Conservation (phyloP, 345 rosid species). For the Eucalyptus sp. region DNA sequence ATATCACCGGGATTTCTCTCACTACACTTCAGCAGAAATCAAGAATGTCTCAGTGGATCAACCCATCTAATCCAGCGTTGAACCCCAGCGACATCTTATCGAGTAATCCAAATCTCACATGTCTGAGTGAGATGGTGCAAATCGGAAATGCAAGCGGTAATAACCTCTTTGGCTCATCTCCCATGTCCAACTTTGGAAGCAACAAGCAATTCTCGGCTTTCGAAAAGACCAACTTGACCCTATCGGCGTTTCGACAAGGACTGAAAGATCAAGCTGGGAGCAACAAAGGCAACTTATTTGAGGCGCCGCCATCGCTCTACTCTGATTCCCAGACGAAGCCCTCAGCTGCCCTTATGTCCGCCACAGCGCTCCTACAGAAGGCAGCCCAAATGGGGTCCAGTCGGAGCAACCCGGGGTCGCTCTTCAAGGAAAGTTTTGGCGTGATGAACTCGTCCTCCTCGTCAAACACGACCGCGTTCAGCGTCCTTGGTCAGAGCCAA, state of each 20-base stretch:
- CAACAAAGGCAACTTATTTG: conserved; percentile 2
- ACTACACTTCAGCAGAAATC: conserved; percentile 7
- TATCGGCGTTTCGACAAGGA: conserved; percentile 43
- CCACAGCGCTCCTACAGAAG: conserved; percentile 87
- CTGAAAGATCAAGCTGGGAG: neutral
- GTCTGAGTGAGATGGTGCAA: conserved; percentile 54
- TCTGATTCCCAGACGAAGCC: conserved; percentile 23
- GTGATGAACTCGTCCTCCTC: conserved; percentile 38
- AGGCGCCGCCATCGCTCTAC: conserved; percentile 15
- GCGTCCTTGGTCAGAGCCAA: conserved; percentile 1
- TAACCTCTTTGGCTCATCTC: conserved; percentile 37
- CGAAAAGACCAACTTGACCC: conserved; percentile 22
- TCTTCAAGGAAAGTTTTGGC: conserved; percentile 20
- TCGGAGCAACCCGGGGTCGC: conserved; percentile 49
- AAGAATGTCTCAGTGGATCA: conserved; percentile 10
- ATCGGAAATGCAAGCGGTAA: conserved; percentile 16
- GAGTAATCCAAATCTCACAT: conserved; percentile 3
- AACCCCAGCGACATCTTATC: neutral
- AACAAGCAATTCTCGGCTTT: neutral
- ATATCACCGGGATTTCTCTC: conserved; percentile 12
- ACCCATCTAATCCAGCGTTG: neutral
- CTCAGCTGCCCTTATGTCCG: conserved; percentile 58
- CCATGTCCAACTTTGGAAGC: conserved; percentile 26
- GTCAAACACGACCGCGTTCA: conserved; percentile 2
- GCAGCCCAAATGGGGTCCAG: conserved; percentile 96